phyloP scores from a whole-genome alignment of 139 green algal species.

The Tetratostichococcus sp. region DNA sequence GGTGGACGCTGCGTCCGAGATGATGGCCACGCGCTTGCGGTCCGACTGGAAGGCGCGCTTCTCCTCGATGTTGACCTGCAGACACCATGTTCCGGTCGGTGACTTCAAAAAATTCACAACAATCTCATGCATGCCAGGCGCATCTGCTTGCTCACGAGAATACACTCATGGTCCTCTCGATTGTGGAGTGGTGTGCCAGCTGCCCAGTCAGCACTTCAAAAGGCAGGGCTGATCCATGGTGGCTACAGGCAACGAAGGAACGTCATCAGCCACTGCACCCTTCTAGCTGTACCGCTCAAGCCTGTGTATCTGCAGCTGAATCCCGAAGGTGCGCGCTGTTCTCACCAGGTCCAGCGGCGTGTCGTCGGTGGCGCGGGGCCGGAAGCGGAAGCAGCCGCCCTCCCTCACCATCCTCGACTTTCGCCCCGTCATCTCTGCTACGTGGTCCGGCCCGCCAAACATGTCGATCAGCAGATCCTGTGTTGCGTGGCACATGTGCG shows the following conservation, averaged over 20 bases:
- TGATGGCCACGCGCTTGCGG: conserved; percentile 46
- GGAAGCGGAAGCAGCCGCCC: conserved; percentile 30
- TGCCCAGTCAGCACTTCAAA: too few relatives aligned
- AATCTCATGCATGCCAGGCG: too few relatives aligned
- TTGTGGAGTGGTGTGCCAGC: too few relatives aligned
- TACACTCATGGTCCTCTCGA: too few relatives aligned
- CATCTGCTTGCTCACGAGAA: too few relatives aligned
- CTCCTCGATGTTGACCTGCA: conserved; percentile 48
- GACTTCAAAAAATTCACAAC: too few relatives aligned
- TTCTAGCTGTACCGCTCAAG: too few relatives aligned
- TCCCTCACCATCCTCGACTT: conserved; percentile 42
- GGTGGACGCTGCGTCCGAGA: conserved; percentile 29
- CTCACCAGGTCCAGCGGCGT: conserved; percentile 21
- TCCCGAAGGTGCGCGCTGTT: not conserved
- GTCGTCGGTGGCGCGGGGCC: conserved; percentile 12
- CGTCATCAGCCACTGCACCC: too few relatives aligned
- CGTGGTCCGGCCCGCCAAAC: conserved; percentile 43
- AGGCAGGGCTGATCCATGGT: too few relatives aligned
- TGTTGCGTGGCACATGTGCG: too few relatives aligned
- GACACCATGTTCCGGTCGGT: too few relatives aligned
- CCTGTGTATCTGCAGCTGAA: not conserved
- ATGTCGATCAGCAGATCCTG: conserved; percentile 63
- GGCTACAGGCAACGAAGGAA: too few relatives aligned
- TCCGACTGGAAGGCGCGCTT: conserved; percentile 38
- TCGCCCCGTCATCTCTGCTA: conserved; percentile 71